Base-by-base conservation (phyloP, 371 early-diverging fungal species). In the Mortierella sp. region DNA sequence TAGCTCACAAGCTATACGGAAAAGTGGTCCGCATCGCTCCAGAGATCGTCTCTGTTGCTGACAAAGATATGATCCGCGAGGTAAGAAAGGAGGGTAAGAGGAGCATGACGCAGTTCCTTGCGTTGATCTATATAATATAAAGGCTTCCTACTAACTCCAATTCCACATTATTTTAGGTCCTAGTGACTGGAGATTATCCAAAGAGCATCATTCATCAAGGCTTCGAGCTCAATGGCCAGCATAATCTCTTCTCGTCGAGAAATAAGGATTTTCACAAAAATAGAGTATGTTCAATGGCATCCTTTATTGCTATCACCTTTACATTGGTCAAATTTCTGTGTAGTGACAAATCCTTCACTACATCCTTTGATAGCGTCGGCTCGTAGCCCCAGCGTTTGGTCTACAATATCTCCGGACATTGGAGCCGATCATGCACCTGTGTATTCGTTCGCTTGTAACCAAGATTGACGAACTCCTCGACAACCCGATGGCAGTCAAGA, bases 191-290 rank as follows among this genome's bases (percentile, higher is more conserved):
- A 6, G 76, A 76, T 52, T 71, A 60, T 15, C 71, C 76, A 0
- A 76, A 71, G 65, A 76, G 71, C 19, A 46, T 53, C 19, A 70
- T 76, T 19, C 68, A 76, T 30, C 60, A 71, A 15, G 68, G 68
- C 1, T 45, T 76, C 0, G 76, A 76, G 23, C 65, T 76, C 5
- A 25, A 64, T 45, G 57, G 55, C 1, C 76, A 76, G 48, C 76
- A 66, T 26, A 76, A 48, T n/a, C 56, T 76, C 14, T 76, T 76
- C 44, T 60, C 76, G 1, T 67, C 71, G 6, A 58, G 71, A 12
- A 64, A 71, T 64, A 76, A 67, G 52, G 64, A 67, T 12, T 76
- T 76, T 46, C 71, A 76, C 56, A 76, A 76, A 65, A 71, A 67
- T 15, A 63, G 71, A 25, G 75, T 75, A 66, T 16, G 19, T 14